These are phyloP conservation scores for Phytophthora pluvialis DNA, from an alignment of 352 stramenopile genomes.

Conservation along the genomic window DNA sequence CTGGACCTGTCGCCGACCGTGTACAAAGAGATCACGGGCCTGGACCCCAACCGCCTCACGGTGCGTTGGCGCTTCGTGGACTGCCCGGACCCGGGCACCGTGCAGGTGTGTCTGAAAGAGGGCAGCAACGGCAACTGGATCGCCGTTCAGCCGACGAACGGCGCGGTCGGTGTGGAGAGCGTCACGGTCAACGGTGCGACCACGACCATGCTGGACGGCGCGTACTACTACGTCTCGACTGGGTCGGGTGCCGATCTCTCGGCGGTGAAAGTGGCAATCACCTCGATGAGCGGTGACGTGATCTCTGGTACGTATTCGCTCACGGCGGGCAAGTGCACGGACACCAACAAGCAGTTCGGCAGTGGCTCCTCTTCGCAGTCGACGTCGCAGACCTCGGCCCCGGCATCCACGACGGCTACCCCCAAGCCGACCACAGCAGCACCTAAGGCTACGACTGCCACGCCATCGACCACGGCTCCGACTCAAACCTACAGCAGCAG, in stretches of 20 bases:
- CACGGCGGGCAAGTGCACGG: constrained; percentile 32
- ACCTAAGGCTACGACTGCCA: constrained; percentile 8
- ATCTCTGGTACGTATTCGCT: constrained; percentile 65
- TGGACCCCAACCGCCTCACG: constrained; percentile 54
- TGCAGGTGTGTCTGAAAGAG: constrained; percentile 76
- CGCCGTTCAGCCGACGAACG: constrained; percentile 71
- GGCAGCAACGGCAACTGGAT: constrained; percentile 68
- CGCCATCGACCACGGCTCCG: constrained; percentile 23
- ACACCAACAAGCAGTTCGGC: constrained; percentile 43
- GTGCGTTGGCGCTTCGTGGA: constrained; percentile 78
- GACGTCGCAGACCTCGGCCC: background rate
- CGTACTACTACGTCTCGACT: constrained; percentile 70
- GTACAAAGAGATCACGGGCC: constrained; percentile 74
- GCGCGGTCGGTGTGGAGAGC: constrained; percentile 48
- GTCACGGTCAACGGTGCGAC: constrained; percentile 65
- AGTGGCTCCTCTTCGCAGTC: constrained; percentile 24
- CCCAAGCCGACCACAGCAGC: constrained; percentile 5
- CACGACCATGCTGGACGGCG: constrained; percentile 68
- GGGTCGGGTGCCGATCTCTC: constrained; percentile 40
- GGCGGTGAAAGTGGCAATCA: constrained; percentile 54
- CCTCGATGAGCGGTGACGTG: constrained; percentile 58
- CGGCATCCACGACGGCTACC: background rate
- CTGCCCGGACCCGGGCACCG: constrained; percentile 52
- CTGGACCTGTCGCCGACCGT: constrained; percentile 75
- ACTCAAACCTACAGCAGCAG: constrained; percentile 27